Evolutionary conservation across 768 basidiomycete genomes (phyloP), one percentile per base, ranked within the genome.

Genomic region (Austroboletus eburneus): DNA sequence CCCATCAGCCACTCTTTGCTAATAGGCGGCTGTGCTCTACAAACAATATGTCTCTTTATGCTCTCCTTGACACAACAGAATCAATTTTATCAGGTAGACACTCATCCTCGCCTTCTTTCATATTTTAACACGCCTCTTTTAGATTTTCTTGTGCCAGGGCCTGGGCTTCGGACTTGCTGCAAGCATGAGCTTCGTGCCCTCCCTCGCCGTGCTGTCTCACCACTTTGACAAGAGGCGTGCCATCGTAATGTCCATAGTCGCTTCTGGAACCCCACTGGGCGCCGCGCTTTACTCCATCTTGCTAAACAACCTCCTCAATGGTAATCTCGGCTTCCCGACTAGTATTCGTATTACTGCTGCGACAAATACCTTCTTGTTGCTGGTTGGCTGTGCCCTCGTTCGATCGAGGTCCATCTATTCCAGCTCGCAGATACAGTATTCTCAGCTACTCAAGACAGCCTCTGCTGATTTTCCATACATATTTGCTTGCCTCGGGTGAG

Each of bases 161-260:
- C 53, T 68, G 37, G 72, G 72, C 25, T 68, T 74, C 16, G 76
- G 81, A 12, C 67, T 81, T 22, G 77, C 76, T 3, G 67, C 58
- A n/a, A 59, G 59, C 46, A 59, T 59, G 58, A 58, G 56, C 40
- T 59, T 58, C 24, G 58, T 66, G 24, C 83, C 82, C 3, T 62
- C 71, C 3, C 53, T 78, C 7, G 71, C 71, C 4, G 65, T 77
- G 22, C 49, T 75, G 14, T 69, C 73, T 10, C 74, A 76, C 37
- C 72, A 77, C 58, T 79, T 78, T 44, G 44, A 61, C 22, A 61
- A 60, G 20, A 60, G 63, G 20, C 62, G 75, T 4, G 66, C 69
- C 9, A 53, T 77, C 16, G 71, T 66, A 7, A 72, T 78, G 61
- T 66, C 75, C 16, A 39, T 74, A 42, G 71, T 65, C 39, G 42